Base-by-base conservation (phyloP, 75 land plant species). In the Pinus taeda region DNA sequence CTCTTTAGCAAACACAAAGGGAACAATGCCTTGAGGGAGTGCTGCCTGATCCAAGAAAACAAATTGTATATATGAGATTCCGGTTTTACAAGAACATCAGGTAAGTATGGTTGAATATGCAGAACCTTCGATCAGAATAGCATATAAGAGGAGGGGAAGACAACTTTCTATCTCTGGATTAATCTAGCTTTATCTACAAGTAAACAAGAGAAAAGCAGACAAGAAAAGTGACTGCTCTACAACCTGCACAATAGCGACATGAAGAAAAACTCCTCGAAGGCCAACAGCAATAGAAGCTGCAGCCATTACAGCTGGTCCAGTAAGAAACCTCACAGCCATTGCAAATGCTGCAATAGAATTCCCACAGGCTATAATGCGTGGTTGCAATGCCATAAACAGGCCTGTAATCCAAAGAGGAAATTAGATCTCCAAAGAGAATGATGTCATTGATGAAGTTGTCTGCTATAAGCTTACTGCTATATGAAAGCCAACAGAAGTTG, bases 1-100 rank as follows among this genome's bases (percentile, higher is more conserved):
- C 80, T 96, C 98, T 83, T 90, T 94, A n/a, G 98, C 97, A 77
- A 96, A 96, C 20, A 95, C 98, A 82, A 96, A 96, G 1, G 99
- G 99, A 12, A 96, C 98, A 67, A 96, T 94, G 39, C 99, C 99
- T 81, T 96, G 99, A 18, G 99, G 99, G 57, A 96, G 90, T 75
- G 99, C 93, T 36, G 99, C 99, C 99, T 96, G 93, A 39, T 26
- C 58, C 49, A 69, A 18, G 22, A 11, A 24, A 69, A 42, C 18
- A 69, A 69, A 42, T 8, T 45, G 21, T 20, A 69, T 26, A 20
- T 37, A n/a, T 69, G n/a, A 20, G 72, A 69, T 39, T 20, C 21
- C 72, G 42, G n/a, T 11, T 8, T 42, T 69, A 3, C 13, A 20
- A 7, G 9, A 69, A 69, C 20, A 39, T n/a, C 22, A 42, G 3